Evolutionary conservation across 352 stramenopile genomes (phyloP), one percentile per base, ranked within the genome.

Genomic region (Phytophthora syringae): DNA sequence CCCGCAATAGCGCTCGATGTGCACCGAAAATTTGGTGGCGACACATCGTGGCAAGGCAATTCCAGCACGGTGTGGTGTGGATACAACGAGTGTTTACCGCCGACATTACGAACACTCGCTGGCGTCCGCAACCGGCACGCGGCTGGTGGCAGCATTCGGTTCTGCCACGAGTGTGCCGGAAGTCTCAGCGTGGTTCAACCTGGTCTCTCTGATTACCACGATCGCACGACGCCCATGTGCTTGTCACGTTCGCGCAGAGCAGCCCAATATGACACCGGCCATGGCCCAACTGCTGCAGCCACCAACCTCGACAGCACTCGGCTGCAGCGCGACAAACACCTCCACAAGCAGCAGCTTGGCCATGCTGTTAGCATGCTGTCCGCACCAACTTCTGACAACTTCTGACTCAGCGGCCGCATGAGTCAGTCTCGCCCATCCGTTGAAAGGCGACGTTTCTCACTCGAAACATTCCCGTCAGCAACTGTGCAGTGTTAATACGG

Each of bases 381-480:
- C n/a, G n/a, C n/a, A n/a, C n/a, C 45, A 45, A 37, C 18, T 7
- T 11, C 4, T 51, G 30, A 28, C 40, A 13, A 7, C 51, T 30
- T 30, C 60, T 64, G 60, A 69, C 60, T 68, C 60, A 68, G n/a
- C n/a, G 30, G 24, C 32, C 20, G 45, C 34, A 22, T 64, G 57
- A 66, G 58, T 67, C 59, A 67, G 59, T 54, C 15, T 18, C 2
- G 22, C 50, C 49, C 59, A 60, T 60, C 40, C 49, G 15, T 24
- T 16, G 49, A 52, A 59, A 57, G 42, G 42, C 36, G 6, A 15
- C 24, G 44, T 51, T 51, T 51, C 44, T 51, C 22, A 51, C 44
- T 51, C 47, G 30, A 52, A 58, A 50, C 60, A 52, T 68, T 52
- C 60, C n/a, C n/a, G 61, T 64, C 60, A 59, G 64, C 60, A 69